Evolutionary conservation across 495 filamentous ascomycete genomes (phyloP).

Genomic region (Podospora didyma): DNA sequence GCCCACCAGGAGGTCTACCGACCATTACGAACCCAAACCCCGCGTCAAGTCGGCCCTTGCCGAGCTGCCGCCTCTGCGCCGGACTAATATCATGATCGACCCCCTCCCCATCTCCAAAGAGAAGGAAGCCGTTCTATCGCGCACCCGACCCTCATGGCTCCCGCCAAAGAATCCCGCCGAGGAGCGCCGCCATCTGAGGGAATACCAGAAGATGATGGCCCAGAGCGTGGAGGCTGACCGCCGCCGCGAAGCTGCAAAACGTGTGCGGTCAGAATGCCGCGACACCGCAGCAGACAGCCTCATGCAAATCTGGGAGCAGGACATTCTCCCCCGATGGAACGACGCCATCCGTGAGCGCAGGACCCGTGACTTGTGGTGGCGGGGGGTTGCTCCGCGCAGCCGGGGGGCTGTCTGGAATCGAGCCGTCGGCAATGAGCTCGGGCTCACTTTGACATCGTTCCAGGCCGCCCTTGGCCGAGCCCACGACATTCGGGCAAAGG

Average conservation of each 20-base stretch:
- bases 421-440: slow-evolving; percentile 87
- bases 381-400: slow-evolving; percentile 74
- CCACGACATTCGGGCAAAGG: slow-evolving; percentile 57
- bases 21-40: slow-evolving; percentile 50
- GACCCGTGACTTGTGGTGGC: slow-evolving; percentile 92
- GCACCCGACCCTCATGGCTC: slow-evolving; percentile 91
- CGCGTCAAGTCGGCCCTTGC: slow-evolving; percentile 52
- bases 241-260: slow-evolving; percentile 48
- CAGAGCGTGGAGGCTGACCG: slow-evolving; percentile 66
- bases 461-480: slow-evolving; percentile 73
- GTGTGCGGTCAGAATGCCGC: slow-evolving; percentile 42
- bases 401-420: slow-evolving; percentile 81
- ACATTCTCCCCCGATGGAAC: slow-evolving; percentile 85
- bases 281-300: slow-evolving; percentile 63
- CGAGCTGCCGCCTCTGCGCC: slow-evolving; percentile 77
- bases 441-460: slow-evolving; percentile 71
- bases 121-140: slow-evolving; percentile 86
- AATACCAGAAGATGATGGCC: slow-evolving; percentile 93
- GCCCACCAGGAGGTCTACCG: slow-evolving; percentile 33
- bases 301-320: slow-evolving; percentile 79
- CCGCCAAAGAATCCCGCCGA: slow-evolving; percentile 92
- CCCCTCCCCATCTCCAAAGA: slow-evolving; percentile 93
- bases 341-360: slow-evolving; percentile 64
- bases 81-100: slow-evolving; percentile 92
- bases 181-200: slow-evolving; percentile 83